Evolutionary conservation across 1,139 yeast species (phyloP).

Genomic region (Kluyveromyces sp.): DNA sequence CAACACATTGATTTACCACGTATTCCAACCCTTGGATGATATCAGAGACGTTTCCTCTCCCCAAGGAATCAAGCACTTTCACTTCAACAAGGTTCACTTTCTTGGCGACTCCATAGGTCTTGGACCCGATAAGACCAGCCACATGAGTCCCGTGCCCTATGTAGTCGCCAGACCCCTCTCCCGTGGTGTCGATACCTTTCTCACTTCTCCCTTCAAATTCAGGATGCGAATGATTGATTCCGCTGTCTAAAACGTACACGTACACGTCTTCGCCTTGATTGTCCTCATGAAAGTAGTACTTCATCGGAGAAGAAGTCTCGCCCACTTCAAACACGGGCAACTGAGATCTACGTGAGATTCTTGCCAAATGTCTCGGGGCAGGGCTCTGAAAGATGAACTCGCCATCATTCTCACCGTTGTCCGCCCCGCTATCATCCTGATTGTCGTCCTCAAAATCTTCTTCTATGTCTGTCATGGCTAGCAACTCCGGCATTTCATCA

Average conservation of each 20-base stretch:
- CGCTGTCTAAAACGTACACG: slow-evolving; percentile 81
- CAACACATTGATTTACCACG: slow-evolving; percentile 52
- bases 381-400: slow-evolving; percentile 33
- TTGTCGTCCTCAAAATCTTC: slow-evolving; percentile 24
- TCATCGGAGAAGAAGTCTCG: slow-evolving; percentile 22
- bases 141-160: slow-evolving; percentile 84
- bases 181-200: slow-evolving; percentile 54
- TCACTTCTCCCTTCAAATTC: slow-evolving; percentile 61
- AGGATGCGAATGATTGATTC: slow-evolving; percentile 50
- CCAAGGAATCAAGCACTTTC: slow-evolving; percentile 57
- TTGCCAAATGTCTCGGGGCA: slow-evolving; percentile 65
- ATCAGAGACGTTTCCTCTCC: slow-evolving; percentile 62
- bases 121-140: slow-evolving; percentile 81
- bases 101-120: slow-evolving; percentile 75
- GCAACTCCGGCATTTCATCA: not conserved
- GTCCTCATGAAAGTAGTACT: slow-evolving; percentile 41
- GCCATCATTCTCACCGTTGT: not conserved
- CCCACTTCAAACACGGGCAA: slow-evolving; percentile 30
- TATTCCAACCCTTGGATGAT: slow-evolving; percentile 67
- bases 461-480: slow-evolving; percentile 7
- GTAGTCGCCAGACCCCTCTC: slow-evolving; percentile 53
- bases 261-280: slow-evolving; percentile 46
- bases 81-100: slow-evolving; percentile 56
- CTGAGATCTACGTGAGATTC: slow-evolving; percentile 47
- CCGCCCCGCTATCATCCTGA: slow-evolving; percentile 1